These are phyloP conservation scores for Fomitopsis serialis DNA, from an alignment of 768 basidiomycete genomes.

Conservation along the genomic window DNA sequence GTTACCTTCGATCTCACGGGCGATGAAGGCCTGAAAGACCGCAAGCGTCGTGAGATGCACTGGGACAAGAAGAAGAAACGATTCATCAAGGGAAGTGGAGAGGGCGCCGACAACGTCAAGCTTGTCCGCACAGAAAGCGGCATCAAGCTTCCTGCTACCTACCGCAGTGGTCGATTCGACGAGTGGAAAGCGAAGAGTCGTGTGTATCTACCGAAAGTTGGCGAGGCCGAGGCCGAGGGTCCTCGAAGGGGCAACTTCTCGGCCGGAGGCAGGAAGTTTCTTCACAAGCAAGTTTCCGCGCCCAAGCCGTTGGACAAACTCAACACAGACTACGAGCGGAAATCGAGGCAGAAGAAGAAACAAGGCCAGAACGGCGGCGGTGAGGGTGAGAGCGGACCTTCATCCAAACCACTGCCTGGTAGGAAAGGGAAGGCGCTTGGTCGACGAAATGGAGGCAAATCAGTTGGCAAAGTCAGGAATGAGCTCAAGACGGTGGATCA, in stretches of 20 bases:
- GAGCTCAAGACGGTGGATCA: slow-evolving; percentile 87
- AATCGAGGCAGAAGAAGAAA: slow-evolving; percentile 57
- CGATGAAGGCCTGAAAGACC: slow-evolving; percentile 65
- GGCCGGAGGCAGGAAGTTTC: slow-evolving; percentile 56
- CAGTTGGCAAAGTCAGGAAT: slow-evolving; percentile 59
- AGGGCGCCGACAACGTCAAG: slow-evolving; percentile 90
- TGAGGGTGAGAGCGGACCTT: slow-evolving; percentile 17
- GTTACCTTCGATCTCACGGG: slow-evolving; percentile 79
- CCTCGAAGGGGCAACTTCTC: slow-evolving; percentile 19
- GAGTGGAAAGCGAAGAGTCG: slow-evolving; percentile 88
- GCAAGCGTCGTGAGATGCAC: slow-evolving; percentile 58
- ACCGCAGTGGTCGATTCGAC: slow-evolving; percentile 89
- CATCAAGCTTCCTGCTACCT: slow-evolving; percentile 83
- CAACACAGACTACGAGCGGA: slow-evolving; percentile 69
- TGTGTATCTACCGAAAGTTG: slow-evolving; percentile 70
- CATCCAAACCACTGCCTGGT: slow-evolving; percentile 19
- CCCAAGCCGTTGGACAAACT: slow-evolving; percentile 79
- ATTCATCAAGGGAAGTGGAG: slow-evolving; percentile 81
- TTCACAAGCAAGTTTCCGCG: slow-evolving; percentile 57
- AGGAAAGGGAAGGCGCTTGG: slow-evolving; percentile 30
- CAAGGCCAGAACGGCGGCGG: slow-evolving; percentile 31
- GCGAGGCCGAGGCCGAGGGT: slow-evolving; percentile 64
- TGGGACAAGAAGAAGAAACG: slow-evolving; percentile 99
- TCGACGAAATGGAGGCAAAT: slow-evolving; percentile 53
- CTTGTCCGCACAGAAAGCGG: slow-evolving; percentile 92